phyloP scores from a whole-genome alignment of 73 alveolate species.

The Halteria grandinella region DNA sequence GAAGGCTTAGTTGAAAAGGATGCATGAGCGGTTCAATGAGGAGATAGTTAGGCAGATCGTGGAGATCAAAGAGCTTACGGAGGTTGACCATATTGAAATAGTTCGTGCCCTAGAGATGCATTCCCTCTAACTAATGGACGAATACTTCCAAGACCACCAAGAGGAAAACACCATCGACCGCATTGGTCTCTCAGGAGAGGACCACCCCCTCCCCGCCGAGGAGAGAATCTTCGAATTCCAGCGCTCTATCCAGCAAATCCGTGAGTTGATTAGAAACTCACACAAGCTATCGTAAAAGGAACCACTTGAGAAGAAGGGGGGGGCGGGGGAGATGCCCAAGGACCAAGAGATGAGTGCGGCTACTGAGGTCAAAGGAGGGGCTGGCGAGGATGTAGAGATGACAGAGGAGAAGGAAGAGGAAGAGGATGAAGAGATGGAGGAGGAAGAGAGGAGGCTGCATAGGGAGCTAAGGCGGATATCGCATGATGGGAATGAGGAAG shows the following conservation, averaged over 20 bases:
- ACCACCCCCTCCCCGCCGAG: neutral
- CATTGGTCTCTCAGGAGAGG: conserved; percentile 16
- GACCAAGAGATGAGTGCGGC: neutral
- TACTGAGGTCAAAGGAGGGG: neutral
- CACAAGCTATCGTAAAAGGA: neutral
- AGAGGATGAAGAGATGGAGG: conserved; percentile 35
- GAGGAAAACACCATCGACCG: conserved; percentile 6
- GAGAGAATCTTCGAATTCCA: conserved; percentile 9
- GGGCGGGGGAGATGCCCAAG: neutral
- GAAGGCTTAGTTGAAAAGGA: neutral
- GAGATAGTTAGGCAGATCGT: neutral
- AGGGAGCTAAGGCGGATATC: neutral
- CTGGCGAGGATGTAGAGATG: conserved; percentile 8
- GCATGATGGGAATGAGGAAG: conserved; percentile 45
- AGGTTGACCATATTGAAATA: neutral
- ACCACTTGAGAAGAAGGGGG: neutral
- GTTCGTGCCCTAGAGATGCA: neutral
- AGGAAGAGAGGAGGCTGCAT: neutral
- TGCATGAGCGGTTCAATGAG: conserved; percentile 20
- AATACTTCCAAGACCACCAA: conserved; percentile 20
- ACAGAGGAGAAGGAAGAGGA: conserved; percentile 6
- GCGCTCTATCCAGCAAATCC: neutral
- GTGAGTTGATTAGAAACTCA: neutral
- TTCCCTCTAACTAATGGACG: conserved; percentile 18
- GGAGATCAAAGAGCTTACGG: neutral